Evolutionary conservation across 768 basidiomycete species (phyloP).

Genomic region (Naganishia randhawae): DNA sequence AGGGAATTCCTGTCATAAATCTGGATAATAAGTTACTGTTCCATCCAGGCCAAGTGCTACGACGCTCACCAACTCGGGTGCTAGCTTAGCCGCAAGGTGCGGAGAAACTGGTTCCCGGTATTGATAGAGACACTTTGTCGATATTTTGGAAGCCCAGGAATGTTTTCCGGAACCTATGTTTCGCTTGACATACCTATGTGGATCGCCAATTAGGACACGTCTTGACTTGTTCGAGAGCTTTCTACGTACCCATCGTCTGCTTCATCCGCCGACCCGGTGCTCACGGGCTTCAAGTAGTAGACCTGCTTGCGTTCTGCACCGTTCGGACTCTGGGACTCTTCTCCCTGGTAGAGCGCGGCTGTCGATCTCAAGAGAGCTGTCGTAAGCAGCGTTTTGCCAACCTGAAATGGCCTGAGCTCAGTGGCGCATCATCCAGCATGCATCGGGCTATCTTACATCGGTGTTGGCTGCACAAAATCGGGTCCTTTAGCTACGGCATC

Average conservation of each 20-base stretch:
- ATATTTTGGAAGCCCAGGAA: conserved; percentile 49
- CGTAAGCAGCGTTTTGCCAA: conserved; percentile 88
- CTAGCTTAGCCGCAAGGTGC: conserved; percentile 69
- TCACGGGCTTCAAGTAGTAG: conserved; percentile 71
- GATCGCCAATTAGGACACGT: too few species aligned
- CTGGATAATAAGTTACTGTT: neutral
- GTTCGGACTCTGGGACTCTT: neutral
- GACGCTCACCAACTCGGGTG: conserved; percentile 42
- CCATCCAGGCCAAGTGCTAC: conserved; percentile 4
- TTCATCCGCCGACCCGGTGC: conserved; percentile 73
- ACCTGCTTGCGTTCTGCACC: conserved; percentile 30
- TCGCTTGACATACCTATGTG: conserved; percentile 63
- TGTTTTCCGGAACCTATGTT: conserved; percentile 39
- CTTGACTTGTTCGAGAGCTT: too few species aligned
- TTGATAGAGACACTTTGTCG: conserved; percentile 70
- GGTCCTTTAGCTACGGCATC: conserved; percentile 12
- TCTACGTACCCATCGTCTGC: conserved; percentile 74
- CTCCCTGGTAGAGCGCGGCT: conserved; percentile 51
- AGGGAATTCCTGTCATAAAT: conserved; percentile 54
- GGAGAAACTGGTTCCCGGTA: conserved; percentile 89
- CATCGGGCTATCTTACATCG: conserved; percentile 56
- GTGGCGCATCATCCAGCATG: too few species aligned
- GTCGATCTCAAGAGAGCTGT: conserved; percentile 78
- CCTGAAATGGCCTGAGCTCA: too few species aligned
- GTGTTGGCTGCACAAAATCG: conserved; percentile 65